Base-by-base conservation (phyloP, 140 eudicot species). In the Erigeron philadelphicus region DNA sequence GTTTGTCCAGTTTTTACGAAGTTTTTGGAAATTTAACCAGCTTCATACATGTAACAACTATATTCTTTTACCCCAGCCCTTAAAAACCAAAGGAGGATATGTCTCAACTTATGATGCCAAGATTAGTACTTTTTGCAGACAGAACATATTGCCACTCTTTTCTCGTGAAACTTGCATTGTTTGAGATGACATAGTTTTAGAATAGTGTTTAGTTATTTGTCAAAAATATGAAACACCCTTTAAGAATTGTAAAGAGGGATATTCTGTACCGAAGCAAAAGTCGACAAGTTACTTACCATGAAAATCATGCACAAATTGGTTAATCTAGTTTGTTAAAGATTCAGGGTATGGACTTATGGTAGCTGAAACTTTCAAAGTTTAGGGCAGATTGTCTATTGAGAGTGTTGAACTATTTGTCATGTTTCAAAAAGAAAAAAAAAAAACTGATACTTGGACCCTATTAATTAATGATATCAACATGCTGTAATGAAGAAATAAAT, bases 11-110 rank as follows among this genome's bases (percentile, higher is more conserved):
- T 8, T 54, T 21, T 44, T 71, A 13, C 25, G 8, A 35, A 66
- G 23, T 9, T 4, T 38, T 25, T 13, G 6, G 5, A 59, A 42
- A 59, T 59, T 59, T 59, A 19, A 25, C 38, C 15, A 23, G 35
- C 40, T 9, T 35, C 23, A 10, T 11, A 16, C 41, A 50, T 58
- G n/a, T 58, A 15, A 15, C 64, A 23, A 3, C 47, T 31, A 35
- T 3, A 60, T 5, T 0, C 38, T 19, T 35, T 44, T 25, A 16
- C 15, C 15, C 11, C n/a, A 9, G 42, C 52, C 18, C 50, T 68
- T 40, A 11, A 40, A 68, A 68, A 68, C 52, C 17, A 18, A 38
- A 68, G 49, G 15, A 49, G n/a, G 8, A 35, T 68, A 6, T 68
- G 57, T 16, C 35, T 68, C 16, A 19, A 54, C 16, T 17, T 11